Percentiles rank a stretch among this genome's conserved stretches.
Evolutionary conservation across 2,329 filamentous ascomycete species (phyloP).

Genomic region (Pseudonectria buxi): DNA sequence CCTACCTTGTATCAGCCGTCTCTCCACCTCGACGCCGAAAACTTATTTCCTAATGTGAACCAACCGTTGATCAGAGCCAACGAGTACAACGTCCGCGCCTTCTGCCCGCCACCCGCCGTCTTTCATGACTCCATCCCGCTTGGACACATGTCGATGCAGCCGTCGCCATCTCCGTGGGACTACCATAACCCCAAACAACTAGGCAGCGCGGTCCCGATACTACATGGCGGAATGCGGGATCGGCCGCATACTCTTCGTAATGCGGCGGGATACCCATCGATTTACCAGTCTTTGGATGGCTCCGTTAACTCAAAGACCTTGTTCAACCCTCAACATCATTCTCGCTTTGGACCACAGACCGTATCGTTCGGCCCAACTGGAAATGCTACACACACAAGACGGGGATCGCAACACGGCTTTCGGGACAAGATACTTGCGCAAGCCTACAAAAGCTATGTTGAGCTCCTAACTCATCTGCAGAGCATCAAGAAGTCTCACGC

Average conservation of each 20-base stretch:
- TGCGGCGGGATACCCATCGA: constrained; percentile 6
- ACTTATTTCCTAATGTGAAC: constrained; percentile 16
- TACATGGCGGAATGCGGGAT: too few relatives aligned
- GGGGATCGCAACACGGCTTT: constrained; percentile 36
- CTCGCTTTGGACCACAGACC: constrained; percentile 1
- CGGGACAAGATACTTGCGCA: constrained; percentile 62
- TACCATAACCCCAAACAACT: constrained; percentile 12
- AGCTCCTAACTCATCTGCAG: constrained; percentile 60
- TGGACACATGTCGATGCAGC: constrained; percentile 22
- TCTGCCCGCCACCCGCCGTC: constrained; percentile 30
- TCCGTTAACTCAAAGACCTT: constrained; percentile 5
- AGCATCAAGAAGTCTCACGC: constrained; percentile 46
- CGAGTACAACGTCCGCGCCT: constrained; percentile 32
- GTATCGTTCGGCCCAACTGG: constrained; percentile 3
- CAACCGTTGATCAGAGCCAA: constrained; percentile 29
- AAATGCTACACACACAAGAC: constrained; percentile 5
- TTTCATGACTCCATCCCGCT: constrained; percentile 25
- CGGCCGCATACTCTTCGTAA: constrained; percentile 6
- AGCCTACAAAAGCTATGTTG: constrained; percentile 67
- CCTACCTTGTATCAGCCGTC: constrained; percentile 9
- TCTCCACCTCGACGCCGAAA: constrained; percentile 10
- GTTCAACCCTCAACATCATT: constrained; percentile 2
- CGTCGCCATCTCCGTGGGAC: constrained; percentile 9
- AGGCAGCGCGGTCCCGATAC: neutral
- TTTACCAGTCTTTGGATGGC: constrained; percentile 8